Base-by-base conservation (phyloP, 768 basidiomycete species). In the Lyophyllum decastes region DNA sequence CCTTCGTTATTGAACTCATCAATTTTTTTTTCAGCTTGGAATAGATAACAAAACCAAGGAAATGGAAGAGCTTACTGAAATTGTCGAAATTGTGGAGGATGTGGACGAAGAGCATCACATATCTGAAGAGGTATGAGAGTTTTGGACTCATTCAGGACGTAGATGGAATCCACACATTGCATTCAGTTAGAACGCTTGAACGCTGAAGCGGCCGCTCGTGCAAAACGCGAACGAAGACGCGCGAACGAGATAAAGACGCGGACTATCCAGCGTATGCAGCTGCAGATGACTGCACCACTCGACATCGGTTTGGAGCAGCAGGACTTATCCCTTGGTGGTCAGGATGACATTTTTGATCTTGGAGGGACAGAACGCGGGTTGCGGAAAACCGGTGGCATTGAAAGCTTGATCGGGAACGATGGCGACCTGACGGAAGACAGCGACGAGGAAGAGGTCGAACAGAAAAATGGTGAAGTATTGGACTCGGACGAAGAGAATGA, bases 211-310 rank as follows among this genome's bases (percentile, higher is more conserved):
- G 78, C 82, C 40, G 83, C 88, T 26, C 85, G 87, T 47, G 70
- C 82, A 40, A 94, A 94, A 70, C 88, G 91, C 8, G 90, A 93
- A 64, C 83, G 91, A 52, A 84, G 94, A 53, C 83, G 87, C 34
- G 86, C 88, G 2, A 98, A 98, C 72, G 97, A 98, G 76, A 78
- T 91, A 67, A 93, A 91, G 73, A 80, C 83, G 26, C 86, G 89
- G 62, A 92, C 94, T 0, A 88, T 98, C 40, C 92, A 94, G 68
- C 89, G 95, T 52, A 90, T 98, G 86, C 97, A 98, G 70, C 81
- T 98, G 46, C 89, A 92, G 68, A 99, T 99, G 97, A 92, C 91
- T 12, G 94, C 94, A 19, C 97, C 97, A n/a, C 77, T 95, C 63
- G 97, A 98, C 65, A 95, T 98, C 61, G 95, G 95, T 69, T 72